phyloP scores from a whole-genome alignment of 257 asterid genomes.

The Nicotiana knightiana region DNA sequence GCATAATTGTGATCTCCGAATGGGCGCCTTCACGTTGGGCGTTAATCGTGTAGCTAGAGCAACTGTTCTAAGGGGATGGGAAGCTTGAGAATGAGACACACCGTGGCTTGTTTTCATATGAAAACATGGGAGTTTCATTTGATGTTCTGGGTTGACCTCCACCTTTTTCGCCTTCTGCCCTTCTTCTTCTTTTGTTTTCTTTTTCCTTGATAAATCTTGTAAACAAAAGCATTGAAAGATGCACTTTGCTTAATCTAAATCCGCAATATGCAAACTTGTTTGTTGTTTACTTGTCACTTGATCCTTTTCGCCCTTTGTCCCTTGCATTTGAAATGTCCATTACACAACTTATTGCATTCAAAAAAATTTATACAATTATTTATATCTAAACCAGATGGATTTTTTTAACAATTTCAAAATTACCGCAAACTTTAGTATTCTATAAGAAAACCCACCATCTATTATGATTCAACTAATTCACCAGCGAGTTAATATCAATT shows the following conservation, averaged over 20 bases:
- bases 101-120: background rate
- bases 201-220: background rate
- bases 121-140: background rate
- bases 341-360: too few relatives aligned
- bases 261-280: too few relatives aligned
- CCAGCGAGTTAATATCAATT: too few relatives aligned
- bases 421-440: too few relatives aligned
- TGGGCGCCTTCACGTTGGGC: conserved; percentile 92
- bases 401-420: too few relatives aligned
- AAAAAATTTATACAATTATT: too few relatives aligned
- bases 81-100: conserved; percentile 34
- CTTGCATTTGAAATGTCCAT: too few relatives aligned
- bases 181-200: background rate
- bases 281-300: too few relatives aligned
- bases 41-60: conserved; percentile 90
- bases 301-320: too few relatives aligned
- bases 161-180: background rate
- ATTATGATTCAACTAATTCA: too few relatives aligned
- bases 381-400: too few relatives aligned
- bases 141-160: background rate
- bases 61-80: conserved; percentile 93
- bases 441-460: too few relatives aligned
- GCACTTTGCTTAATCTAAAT: background rate
- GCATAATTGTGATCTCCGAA: conserved; percentile 65
- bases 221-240: background rate